Evolutionary conservation across 192 early-diverging fungal species (phyloP).

Genomic region (Coemansia sp.): DNA sequence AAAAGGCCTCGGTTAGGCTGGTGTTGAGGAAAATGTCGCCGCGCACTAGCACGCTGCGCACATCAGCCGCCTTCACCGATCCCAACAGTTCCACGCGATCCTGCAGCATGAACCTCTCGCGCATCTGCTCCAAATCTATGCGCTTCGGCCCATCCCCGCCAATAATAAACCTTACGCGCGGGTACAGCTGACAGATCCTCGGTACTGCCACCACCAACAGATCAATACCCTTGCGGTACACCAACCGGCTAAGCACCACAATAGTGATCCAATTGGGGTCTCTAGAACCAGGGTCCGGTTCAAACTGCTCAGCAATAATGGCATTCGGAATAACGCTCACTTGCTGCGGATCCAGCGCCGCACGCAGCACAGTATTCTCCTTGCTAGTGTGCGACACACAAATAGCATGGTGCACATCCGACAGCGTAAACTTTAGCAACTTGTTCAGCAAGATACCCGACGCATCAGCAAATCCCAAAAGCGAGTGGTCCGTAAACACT

Average conservation of each 20-base stretch:
- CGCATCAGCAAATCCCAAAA: constrained; percentile 95
- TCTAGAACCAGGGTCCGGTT: constrained; percentile 68
- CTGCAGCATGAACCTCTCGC: constrained; percentile 87
- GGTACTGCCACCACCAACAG: constrained; percentile 90
- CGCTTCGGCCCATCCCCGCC: constrained; percentile 96
- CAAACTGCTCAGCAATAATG: constrained; percentile 89
- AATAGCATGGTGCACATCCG: constrained; percentile 96
- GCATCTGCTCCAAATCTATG: constrained; percentile 97
- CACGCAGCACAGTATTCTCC: constrained; percentile 96
- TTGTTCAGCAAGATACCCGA: constrained; percentile 94
- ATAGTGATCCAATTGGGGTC: constrained; percentile 86
- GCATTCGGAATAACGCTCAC: constrained; percentile 98
- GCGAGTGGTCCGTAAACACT: constrained; percentile 95
- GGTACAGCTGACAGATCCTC: constrained; percentile 74
- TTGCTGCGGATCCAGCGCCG: constrained; percentile 79
- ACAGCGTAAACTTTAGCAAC: constrained; percentile 92
- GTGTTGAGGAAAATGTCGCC: constrained; percentile 98
- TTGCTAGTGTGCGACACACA: constrained; percentile 99
- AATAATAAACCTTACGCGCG: constrained; percentile 87
- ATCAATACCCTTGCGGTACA: constrained; percentile 95
- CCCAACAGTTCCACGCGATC: constrained; percentile 90
- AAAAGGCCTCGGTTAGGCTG: constrained; percentile 96
- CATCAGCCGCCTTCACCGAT: constrained; percentile 74
- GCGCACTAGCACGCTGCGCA: constrained; percentile 82
- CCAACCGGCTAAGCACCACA: constrained; percentile 87